Conservation (phyloP, 441 rosid species). For the Daphne laureola region DNA sequence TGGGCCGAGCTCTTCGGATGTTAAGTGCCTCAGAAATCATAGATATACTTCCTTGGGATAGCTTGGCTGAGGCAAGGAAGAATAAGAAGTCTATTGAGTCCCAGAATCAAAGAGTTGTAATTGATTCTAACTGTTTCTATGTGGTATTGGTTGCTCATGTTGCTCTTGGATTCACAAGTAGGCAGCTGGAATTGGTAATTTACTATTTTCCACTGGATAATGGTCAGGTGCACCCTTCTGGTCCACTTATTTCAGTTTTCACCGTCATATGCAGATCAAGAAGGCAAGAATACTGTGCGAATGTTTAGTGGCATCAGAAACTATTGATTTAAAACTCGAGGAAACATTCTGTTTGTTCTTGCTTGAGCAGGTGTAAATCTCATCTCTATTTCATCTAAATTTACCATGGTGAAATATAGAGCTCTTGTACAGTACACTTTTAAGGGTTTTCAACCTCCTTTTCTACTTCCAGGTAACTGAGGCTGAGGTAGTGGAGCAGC, state of each 20-base stretch:
- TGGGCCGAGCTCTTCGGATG: slow-evolving; percentile 63
- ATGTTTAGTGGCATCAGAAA: slow-evolving; percentile 76
- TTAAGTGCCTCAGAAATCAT: slow-evolving; percentile 80
- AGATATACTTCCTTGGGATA: slow-evolving; percentile 87
- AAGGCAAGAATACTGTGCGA: slow-evolving; percentile 72
- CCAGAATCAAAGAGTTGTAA: slow-evolving; percentile 80
- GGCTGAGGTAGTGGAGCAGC: slow-evolving; percentile 65
- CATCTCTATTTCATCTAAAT: slow-evolving; percentile 7
- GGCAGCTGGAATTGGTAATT: slow-evolving; percentile 69
- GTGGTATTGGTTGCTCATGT: slow-evolving; percentile 69
- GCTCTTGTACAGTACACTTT: not conserved
- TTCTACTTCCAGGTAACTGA: slow-evolving; percentile 54
- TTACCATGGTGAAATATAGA: slow-evolving; percentile 7
- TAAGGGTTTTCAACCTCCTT: slow-evolving; percentile 6
- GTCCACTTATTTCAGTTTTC: slow-evolving; percentile 15
- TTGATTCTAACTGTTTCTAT: slow-evolving; percentile 75
- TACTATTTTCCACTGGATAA: slow-evolving; percentile 15
- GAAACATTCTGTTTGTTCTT: slow-evolving; percentile 75
- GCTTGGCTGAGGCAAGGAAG: slow-evolving; percentile 57
- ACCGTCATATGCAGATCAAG: slow-evolving; percentile 39
- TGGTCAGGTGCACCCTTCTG: slow-evolving; percentile 10
- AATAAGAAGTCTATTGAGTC: slow-evolving; percentile 90
- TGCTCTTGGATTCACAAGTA: slow-evolving; percentile 79
- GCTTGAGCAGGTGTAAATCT: slow-evolving; percentile 64
- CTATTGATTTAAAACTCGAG: slow-evolving; percentile 81